A percentile compares a stretch with the other conserved stretches of the same genome.
Evolutionary conservation across 2,329 filamentous ascomycete species (phyloP).

Genomic region (Metarhizium anisopliae): DNA sequence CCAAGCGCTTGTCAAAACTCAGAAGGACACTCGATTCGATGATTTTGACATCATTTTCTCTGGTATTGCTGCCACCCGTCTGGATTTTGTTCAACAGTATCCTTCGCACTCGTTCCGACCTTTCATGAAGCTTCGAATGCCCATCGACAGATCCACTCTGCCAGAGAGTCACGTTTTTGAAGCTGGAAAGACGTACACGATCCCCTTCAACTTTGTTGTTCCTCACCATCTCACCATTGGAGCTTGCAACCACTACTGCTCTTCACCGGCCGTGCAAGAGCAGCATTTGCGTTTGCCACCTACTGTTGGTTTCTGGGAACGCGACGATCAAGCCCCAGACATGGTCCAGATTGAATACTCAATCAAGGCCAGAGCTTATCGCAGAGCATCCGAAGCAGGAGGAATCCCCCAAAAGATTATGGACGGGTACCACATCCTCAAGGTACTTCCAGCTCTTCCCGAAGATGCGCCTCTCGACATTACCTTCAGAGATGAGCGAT

Average conservation of each 20-base stretch:
- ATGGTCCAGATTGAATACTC: constrained; percentile 47
- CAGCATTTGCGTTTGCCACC: constrained; percentile 46
- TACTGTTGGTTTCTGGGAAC: constrained; percentile 41
- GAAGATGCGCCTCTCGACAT: constrained; percentile 45
- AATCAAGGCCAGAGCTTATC: constrained; percentile 36
- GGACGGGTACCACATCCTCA: constrained; percentile 35
- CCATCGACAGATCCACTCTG: constrained; percentile 35
- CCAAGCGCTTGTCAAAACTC: constrained; percentile 35
- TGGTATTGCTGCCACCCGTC: constrained; percentile 38
- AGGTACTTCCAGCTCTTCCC: constrained; percentile 40
- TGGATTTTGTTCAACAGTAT: constrained; percentile 40
- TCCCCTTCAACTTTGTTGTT: constrained; percentile 53
- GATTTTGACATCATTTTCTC: constrained; percentile 43
- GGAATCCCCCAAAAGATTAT: constrained; percentile 21
- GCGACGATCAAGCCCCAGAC: constrained; percentile 44
- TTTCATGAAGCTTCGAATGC: constrained; percentile 49
- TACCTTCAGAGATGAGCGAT: constrained; percentile 36
- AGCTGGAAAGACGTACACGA: constrained; percentile 35
- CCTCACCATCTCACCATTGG: constrained; percentile 48
- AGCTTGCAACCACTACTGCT: constrained; percentile 43
- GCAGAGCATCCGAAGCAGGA: constrained; percentile 9
- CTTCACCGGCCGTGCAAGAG: constrained; percentile 36
- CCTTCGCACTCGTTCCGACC: constrained; percentile 40
- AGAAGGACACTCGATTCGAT: constrained; percentile 39
- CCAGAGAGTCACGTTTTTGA: constrained; percentile 39